A percentile compares a stretch with the other conserved stretches of the same genome.
phyloP scores from a whole-genome alignment of 2,329 filamentous ascomycete genomes.

The Lecanicillium sp. region DNA sequence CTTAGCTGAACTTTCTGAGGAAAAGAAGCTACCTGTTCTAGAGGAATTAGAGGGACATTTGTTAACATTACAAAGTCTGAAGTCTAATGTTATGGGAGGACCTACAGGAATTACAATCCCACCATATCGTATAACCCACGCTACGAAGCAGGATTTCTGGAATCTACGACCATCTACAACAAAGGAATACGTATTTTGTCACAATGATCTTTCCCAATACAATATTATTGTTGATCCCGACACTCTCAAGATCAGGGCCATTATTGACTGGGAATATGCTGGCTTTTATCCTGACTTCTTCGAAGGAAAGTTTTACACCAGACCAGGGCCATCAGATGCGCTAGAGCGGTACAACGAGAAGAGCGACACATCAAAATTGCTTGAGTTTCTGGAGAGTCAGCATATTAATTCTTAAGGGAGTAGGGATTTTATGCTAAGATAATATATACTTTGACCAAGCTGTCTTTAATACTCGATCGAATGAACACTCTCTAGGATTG shows the following conservation, averaged over 20 bases:
- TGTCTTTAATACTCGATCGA: no score
- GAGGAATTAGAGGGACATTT: constrained; percentile 18
- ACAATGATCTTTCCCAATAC: constrained; percentile 14
- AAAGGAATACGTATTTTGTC: constrained; percentile 16
- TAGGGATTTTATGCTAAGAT: no score
- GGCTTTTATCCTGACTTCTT: constrained; percentile 25
- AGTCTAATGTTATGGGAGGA: constrained; percentile 18
- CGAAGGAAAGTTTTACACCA: constrained; percentile 13
- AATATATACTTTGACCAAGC: no score
- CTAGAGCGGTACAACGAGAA: no score
- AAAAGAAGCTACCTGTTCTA: constrained; percentile 16
- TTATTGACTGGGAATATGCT: constrained; percentile 31
- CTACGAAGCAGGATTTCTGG: constrained; percentile 16
- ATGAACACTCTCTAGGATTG: no score
- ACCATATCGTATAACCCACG: constrained; percentile 18
- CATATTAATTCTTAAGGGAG: no score
- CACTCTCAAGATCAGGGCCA: constrained; percentile 23
- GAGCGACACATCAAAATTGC: no score
- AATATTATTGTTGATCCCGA: constrained; percentile 17
- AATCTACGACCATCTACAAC: constrained; percentile 11
- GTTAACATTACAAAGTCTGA: constrained; percentile 17
- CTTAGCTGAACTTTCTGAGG: constrained; percentile 19
- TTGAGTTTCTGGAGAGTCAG: no score
- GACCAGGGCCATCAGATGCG: constrained; percentile 14
- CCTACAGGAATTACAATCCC: constrained; percentile 22